Conservation (phyloP, 176 grass and related monocot species). For the Musa schizocarpa region DNA sequence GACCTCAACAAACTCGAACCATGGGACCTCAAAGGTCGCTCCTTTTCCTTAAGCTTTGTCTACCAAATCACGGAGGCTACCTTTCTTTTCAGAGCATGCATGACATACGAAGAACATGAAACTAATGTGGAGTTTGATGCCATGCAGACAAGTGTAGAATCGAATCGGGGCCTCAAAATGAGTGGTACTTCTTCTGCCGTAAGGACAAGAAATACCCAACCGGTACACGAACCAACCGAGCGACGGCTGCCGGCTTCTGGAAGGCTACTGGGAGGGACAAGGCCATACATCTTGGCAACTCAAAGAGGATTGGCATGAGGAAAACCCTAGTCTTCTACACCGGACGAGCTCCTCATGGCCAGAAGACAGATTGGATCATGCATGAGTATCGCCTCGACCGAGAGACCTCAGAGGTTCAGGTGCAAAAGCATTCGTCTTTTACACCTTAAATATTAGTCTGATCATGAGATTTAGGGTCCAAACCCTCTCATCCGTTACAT, state of each 20-base stretch:
- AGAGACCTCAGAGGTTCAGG: constrained; percentile 12
- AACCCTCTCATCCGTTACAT: too few species aligned
- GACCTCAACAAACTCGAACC: constrained; percentile 90
- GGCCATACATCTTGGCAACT: constrained; percentile 31
- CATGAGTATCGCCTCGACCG: constrained; percentile 24
- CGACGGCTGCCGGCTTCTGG: constrained; percentile 63
- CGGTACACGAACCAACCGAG: constrained; percentile 57
- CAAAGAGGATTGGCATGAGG: constrained; percentile 53
- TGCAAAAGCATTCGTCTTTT: neutral
- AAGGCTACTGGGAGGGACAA: constrained; percentile 70
- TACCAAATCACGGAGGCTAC: neutral
- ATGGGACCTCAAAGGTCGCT: constrained; percentile 72
- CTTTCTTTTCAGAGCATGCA: neutral
- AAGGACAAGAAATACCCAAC: constrained; percentile 37
- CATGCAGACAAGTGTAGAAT: constrained; percentile 70
- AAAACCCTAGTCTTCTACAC: constrained; percentile 94
- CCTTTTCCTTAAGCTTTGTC: neutral
- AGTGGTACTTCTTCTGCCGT: constrained; percentile 41
- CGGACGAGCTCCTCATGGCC: constrained; percentile 66
- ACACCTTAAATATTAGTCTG: neutral
- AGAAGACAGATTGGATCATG: constrained; percentile 47
- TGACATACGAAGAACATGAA: neutral
- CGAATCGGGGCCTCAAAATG: constrained; percentile 44
- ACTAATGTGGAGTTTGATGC: neutral
- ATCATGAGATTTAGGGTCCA: too few species aligned